phyloP scores from a whole-genome alignment of 257 asterid genomes.

The Lycium barbarum region DNA sequence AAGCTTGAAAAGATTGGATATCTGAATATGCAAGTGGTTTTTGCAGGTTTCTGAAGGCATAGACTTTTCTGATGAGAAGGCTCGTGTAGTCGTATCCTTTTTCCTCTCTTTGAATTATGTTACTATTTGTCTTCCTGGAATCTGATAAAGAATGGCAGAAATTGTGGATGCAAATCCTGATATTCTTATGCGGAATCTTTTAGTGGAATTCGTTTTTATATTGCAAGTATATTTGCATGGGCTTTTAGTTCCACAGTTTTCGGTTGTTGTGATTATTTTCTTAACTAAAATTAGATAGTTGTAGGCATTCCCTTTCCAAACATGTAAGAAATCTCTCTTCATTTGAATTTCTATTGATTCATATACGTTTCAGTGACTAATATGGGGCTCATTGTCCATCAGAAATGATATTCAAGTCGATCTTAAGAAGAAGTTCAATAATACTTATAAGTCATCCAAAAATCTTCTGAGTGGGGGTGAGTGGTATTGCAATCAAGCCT shows the following conservation, averaged over 20 bases:
- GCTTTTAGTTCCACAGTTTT: not conserved
- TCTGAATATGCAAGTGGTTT: slow-evolving; percentile 30
- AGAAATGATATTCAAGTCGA: slow-evolving; percentile 81
- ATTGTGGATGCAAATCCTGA: slow-evolving; percentile 8
- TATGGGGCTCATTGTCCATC: slow-evolving; percentile 41
- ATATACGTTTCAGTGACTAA: slow-evolving; percentile 33
- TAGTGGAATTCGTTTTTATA: slow-evolving; percentile 9
- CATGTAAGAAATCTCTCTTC: slow-evolving; percentile 60
- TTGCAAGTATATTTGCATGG: slow-evolving; percentile 15
- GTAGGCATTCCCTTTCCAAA: slow-evolving; percentile 98
- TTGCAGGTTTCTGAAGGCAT: slow-evolving; percentile 98
- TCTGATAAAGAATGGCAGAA: not conserved
- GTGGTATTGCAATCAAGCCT: slow-evolving; percentile 98
- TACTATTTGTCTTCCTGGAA: slow-evolving; percentile 31
- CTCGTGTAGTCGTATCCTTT: slow-evolving; percentile 97
- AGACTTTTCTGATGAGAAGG: slow-evolving; percentile 96
- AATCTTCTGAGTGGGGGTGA: slow-evolving; percentile 85
- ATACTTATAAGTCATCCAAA: slow-evolving; percentile 68
- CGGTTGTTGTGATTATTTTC: slow-evolving; percentile 41
- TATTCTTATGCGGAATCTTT: not conserved
- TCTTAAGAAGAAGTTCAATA: slow-evolving; percentile 91
- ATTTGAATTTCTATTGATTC: slow-evolving; percentile 31
- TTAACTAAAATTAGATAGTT: slow-evolving; percentile 76
- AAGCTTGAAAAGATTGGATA: not conserved
- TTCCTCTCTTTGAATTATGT: slow-evolving; percentile 28